Evolutionary conservation across 2,329 filamentous ascomycete species (phyloP).

Genomic region (Alternaria infectoria): DNA sequence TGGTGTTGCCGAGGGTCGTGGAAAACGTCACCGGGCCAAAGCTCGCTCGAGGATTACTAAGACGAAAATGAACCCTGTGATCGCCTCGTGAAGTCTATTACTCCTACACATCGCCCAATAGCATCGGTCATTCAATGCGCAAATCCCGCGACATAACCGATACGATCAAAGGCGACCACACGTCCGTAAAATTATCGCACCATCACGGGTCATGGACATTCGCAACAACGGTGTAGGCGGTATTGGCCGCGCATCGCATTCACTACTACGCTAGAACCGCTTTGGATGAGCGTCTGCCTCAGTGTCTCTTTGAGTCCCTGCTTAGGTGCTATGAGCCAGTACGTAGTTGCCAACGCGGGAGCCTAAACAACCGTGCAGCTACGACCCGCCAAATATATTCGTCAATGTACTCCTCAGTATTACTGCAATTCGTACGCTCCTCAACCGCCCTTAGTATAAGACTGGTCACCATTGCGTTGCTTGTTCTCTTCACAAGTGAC

Average conservation of each 20-base stretch:
- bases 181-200: not conserved
- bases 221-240: not conserved
- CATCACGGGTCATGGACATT: not conserved
- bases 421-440: not conserved
- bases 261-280: not conserved
- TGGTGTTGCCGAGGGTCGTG: conserved; percentile 25
- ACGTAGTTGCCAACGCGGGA: not conserved
- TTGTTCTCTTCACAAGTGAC: not conserved
- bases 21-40: conserved; percentile 30
- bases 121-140: not conserved
- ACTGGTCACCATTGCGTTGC: not conserved
- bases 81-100: conserved; percentile 26
- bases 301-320: not conserved
- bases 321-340: not conserved
- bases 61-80: conserved; percentile 14
- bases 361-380: not conserved
- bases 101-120: conserved; percentile 13
- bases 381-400: not conserved
- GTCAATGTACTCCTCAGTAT: not conserved
- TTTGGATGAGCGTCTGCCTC: not conserved
- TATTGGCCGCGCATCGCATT: not conserved
- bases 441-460: not conserved
- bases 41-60: conserved; percentile 27
- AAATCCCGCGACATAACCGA: not conserved
- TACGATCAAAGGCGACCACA: not conserved